Percentiles rank a stretch among this genome's conserved stretches.
phyloP scores from a whole-genome alignment of 129 eudicot species.

The Arctium minus region DNA sequence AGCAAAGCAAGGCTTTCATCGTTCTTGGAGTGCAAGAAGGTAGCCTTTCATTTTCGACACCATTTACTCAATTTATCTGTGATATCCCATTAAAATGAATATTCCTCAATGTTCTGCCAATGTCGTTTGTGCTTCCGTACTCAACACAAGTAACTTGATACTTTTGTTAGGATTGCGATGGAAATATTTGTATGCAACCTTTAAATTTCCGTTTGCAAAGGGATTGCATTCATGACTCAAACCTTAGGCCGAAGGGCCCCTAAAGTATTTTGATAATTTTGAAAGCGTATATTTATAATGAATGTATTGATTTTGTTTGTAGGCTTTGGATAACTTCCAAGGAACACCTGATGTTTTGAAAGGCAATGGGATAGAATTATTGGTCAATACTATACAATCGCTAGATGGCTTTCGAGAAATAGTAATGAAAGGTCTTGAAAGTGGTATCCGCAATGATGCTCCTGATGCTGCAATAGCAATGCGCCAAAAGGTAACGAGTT shows the following conservation, averaged over 20 bases:
- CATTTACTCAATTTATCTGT: neutral
- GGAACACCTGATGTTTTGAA: constrained; percentile 31
- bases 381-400: constrained; percentile 55
- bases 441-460: constrained; percentile 96
- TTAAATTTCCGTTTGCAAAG: neutral
- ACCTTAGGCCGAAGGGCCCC: neutral
- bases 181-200: neutral
- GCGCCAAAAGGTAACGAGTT: constrained; percentile 81
- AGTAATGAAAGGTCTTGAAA: constrained; percentile 80
- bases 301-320: constrained; percentile 14
- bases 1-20: constrained; percentile 47
- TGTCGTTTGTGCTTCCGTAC: neutral
- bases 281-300: constrained; percentile 4
- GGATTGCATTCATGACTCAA: neutral
- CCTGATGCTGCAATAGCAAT: constrained; percentile 93
- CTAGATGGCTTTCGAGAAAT: constrained; percentile 56
- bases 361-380: constrained; percentile 40
- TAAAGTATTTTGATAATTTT: neutral
- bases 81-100: neutral
- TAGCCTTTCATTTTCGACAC: constrained; percentile 21
- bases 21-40: constrained; percentile 84
- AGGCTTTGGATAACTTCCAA: constrained; percentile 69
- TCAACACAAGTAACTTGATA: neutral
- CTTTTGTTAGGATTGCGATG: neutral
- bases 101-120: neutral